A percentile compares a stretch with the other conserved stretches of the same genome.
Evolutionary conservation across 2,329 filamentous ascomycete species (phyloP).

Genomic region (Colletotrichum simmondsii): DNA sequence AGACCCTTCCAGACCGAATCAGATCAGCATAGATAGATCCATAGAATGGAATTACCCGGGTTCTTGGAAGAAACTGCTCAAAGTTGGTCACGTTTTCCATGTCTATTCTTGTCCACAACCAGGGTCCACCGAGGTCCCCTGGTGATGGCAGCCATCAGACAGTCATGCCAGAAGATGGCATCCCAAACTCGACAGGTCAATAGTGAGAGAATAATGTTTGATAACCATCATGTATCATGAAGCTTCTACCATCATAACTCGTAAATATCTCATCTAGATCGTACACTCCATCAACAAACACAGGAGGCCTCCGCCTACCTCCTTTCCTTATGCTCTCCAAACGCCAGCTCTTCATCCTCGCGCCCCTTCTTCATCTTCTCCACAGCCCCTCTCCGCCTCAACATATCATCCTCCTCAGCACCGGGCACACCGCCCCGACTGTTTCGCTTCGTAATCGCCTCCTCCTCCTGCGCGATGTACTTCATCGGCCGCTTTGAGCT

Average conservation of each 20-base stretch:
- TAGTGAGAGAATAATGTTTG: background rate
- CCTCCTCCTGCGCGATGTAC: constrained; percentile 37
- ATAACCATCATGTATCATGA: background rate
- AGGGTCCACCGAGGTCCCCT: too few relatives aligned
- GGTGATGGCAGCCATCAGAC: background rate
- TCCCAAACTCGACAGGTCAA: background rate
- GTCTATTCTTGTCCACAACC: too few relatives aligned
- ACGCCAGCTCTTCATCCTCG: constrained; percentile 27
- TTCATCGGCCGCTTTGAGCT: constrained; percentile 36
- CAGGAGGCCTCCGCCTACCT: background rate
- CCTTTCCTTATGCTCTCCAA: constrained; percentile 30
- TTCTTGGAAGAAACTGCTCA: too few relatives aligned
- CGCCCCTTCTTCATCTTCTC: constrained; percentile 17
- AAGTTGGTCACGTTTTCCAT: too few relatives aligned
- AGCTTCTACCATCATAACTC: background rate
- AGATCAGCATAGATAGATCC: too few relatives aligned
- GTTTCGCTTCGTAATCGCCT: constrained; percentile 36
- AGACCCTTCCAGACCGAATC: too few relatives aligned
- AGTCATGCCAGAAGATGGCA: background rate
- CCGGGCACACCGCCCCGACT: background rate
- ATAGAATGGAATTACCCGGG: too few relatives aligned
- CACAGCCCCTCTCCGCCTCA: constrained; percentile 5
- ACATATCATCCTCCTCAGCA: constrained; percentile 1
- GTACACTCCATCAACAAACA: background rate
- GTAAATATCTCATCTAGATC: background rate